Conservation (phyloP, 2,329 filamentous ascomycete species). For the Verticillium isaacii region DNA sequence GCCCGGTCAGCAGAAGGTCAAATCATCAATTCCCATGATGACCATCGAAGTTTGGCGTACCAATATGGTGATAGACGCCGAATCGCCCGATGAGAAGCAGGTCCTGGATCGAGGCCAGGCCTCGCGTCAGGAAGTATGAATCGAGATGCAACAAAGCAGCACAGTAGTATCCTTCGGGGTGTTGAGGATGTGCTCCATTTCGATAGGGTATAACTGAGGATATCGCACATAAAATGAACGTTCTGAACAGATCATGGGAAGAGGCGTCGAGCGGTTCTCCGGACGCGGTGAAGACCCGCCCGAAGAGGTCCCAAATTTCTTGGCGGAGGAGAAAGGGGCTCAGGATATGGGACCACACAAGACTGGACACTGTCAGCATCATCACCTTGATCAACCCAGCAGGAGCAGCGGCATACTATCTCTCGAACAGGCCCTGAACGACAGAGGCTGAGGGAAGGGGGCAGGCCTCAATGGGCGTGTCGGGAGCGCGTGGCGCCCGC, state of each 20-base stretch:
- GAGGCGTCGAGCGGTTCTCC: background rate
- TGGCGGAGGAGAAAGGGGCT: conserved; percentile 20
- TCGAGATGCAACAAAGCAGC: conserved; percentile 27
- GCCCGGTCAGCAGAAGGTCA: background rate
- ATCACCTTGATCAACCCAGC: background rate
- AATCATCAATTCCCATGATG: background rate
- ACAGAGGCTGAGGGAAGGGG: conserved; percentile 6
- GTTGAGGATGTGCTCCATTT: conserved; percentile 20
- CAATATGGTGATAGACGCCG: conserved; percentile 37
- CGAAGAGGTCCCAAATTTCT: conserved; percentile 15
- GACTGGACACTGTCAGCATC: conserved; percentile 2
- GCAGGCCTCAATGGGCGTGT: conserved; percentile 2
- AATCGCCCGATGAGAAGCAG: conserved; percentile 33
- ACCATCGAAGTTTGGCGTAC: conserved; percentile 9
- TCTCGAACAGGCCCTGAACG: conserved; percentile 10
- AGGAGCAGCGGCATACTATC: conserved; percentile 6
- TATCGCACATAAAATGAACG: conserved; percentile 32
- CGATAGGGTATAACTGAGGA: conserved; percentile 28
- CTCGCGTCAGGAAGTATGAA: conserved; percentile 22
- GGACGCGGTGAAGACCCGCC: conserved; percentile 12
- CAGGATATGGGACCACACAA: conserved; percentile 17
- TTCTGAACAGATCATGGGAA: conserved; percentile 25
- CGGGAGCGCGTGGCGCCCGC: conserved; percentile 3
- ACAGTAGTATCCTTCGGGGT: conserved; percentile 35
- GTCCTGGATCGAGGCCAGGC: conserved; percentile 30